Conservation (phyloP, 257 asterid genomes). For the Solanum raphanifolium region DNA sequence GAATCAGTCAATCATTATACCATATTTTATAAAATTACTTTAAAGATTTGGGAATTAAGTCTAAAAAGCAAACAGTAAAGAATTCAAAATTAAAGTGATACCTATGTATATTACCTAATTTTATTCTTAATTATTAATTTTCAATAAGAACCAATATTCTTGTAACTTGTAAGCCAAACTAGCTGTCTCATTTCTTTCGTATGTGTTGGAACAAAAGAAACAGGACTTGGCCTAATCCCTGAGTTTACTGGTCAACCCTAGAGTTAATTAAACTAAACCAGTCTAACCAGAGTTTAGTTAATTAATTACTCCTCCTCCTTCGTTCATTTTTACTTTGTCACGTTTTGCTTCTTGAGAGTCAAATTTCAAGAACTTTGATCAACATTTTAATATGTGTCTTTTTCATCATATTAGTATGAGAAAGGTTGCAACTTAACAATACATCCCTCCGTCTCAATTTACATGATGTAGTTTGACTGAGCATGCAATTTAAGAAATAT, state of each 20-base stretch:
- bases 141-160: background rate
- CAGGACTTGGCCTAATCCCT: slow-evolving; percentile 28
- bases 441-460: background rate
- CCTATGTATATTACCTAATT: slow-evolving; percentile 24
- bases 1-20: slow-evolving; percentile 16
- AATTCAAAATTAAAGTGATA: slow-evolving; percentile 13
- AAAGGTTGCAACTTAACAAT: background rate
- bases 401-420: background rate
- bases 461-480: background rate
- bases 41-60: slow-evolving; percentile 19
- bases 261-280: slow-evolving; percentile 30
- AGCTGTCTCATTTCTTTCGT: slow-evolving; percentile 25
- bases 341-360: background rate
- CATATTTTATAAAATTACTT: background rate
- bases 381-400: background rate
- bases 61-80: slow-evolving; percentile 15
- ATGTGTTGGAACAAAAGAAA: slow-evolving; percentile 50
- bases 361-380: background rate
- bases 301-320: background rate
- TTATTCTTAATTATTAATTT: background rate
- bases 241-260: slow-evolving; percentile 33
- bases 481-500: no score
- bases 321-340: background rate
- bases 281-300: slow-evolving; percentile 9
- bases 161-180: slow-evolving; percentile 2